Evolutionary conservation across 2,329 filamentous ascomycete genomes (phyloP).

Genomic region (Aphanoascus verrucosus): DNA sequence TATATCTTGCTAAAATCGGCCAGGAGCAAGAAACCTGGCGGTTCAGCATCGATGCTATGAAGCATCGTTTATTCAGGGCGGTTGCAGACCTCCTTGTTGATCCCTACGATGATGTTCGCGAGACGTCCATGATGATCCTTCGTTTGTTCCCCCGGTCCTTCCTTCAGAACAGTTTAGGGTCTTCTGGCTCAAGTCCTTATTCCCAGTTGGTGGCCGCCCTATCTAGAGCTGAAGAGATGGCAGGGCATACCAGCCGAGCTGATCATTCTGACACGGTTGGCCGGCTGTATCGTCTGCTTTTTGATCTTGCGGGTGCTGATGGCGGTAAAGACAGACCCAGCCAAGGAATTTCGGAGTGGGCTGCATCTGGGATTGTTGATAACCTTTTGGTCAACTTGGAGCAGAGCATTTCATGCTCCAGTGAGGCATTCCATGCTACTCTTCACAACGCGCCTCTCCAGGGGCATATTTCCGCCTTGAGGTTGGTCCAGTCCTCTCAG

Average conservation of each 20-base stretch:
- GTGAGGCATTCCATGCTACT: conserved; percentile 54
- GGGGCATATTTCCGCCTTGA: conserved; percentile 56
- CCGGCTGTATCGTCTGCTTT: conserved; percentile 60
- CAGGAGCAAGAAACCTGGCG: conserved; percentile 42
- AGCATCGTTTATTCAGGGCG: conserved; percentile 37
- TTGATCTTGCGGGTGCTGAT: conserved; percentile 43
- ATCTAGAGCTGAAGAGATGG: conserved; percentile 28
- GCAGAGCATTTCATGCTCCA: conserved; percentile 52
- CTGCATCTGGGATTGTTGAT: conserved; percentile 43
- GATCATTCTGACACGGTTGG: conserved; percentile 90
- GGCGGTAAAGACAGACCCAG: conserved; percentile 13
- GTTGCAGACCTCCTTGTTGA: conserved; percentile 74
- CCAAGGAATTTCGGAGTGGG: conserved; percentile 22
- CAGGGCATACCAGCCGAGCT: conserved; percentile 59
- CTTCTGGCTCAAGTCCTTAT: neutral
- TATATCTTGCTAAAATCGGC: conserved; percentile 38
- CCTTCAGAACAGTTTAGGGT: conserved; percentile 11
- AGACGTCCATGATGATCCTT: conserved; percentile 39
- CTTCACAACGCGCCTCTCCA: conserved; percentile 58
- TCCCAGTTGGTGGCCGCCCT: conserved; percentile 25
- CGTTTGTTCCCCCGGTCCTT: conserved; percentile 27
- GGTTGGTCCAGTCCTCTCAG: conserved; percentile 33
- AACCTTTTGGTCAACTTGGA: conserved; percentile 53
- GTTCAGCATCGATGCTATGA: conserved; percentile 38
- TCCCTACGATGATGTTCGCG: conserved; percentile 84